Percentiles rank a stretch among this genome's conserved stretches.
Conservation (phyloP, 2,329 filamentous ascomycete species). For the Alternaria triticina region DNA sequence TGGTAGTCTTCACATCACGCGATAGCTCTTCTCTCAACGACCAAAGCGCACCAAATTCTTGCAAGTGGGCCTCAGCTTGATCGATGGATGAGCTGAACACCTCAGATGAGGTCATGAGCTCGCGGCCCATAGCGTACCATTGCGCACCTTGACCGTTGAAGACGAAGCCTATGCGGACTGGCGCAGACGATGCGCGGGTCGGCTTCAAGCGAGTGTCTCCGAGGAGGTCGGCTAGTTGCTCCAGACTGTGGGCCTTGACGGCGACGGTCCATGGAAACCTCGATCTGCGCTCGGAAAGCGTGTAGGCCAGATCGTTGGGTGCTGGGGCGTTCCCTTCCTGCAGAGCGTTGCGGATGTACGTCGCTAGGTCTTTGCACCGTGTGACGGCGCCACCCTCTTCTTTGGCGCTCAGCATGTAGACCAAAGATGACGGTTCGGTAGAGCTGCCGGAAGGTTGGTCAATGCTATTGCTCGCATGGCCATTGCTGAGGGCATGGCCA, state of each 20-base stretch:
- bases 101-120: background rate
- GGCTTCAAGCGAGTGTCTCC: background rate
- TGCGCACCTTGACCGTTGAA: constrained; percentile 5
- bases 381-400: background rate
- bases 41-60: constrained; percentile 3
- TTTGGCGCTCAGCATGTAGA: constrained; percentile 1
- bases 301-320: constrained; percentile 16
- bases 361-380: background rate
- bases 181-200: background rate
- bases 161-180: background rate
- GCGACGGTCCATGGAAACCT: background rate
- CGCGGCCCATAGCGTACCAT: constrained; percentile 6
- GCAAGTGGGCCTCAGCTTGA: background rate
- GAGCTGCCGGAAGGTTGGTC: background rate
- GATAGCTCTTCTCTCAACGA: background rate
- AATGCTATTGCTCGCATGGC: background rate
- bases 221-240: background rate
- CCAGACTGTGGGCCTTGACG: background rate
- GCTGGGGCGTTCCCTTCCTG: background rate
- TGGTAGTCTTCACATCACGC: background rate
- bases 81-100: background rate
- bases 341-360: constrained; percentile 1
- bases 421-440: background rate
- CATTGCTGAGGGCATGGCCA: background rate
- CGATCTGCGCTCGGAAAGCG: constrained; percentile 10